A percentile compares a stretch with the other conserved stretches of the same genome.
Evolutionary conservation across 2,329 filamentous ascomycete species (phyloP).

Genomic region (Xylaria sp.): DNA sequence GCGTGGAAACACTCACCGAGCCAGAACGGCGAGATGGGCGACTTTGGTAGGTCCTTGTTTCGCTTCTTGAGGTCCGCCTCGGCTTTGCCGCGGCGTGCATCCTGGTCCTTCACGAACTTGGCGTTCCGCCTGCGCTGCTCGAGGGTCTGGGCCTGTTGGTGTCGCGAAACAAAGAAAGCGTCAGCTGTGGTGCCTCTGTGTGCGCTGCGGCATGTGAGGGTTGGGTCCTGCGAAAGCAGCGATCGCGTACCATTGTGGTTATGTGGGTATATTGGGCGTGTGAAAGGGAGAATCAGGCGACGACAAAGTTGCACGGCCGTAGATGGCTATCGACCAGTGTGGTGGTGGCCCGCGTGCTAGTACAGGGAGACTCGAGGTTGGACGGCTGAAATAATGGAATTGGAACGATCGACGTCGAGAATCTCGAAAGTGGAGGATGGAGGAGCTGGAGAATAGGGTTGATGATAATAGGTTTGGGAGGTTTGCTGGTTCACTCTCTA

Average conservation of each 20-base stretch:
- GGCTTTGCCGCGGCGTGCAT: constrained; percentile 79
- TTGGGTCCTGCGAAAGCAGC: background rate
- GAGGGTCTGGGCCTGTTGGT: constrained; percentile 78
- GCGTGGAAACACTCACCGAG: constrained; percentile 54
- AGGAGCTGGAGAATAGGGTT: constrained; percentile 3
- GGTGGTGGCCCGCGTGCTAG: constrained; percentile 10
- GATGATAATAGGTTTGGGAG: too few species aligned
- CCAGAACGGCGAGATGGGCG: constrained; percentile 72
- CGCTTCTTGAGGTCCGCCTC: constrained; percentile 70
- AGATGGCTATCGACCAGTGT: constrained; percentile 1
- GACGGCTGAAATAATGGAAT: constrained; percentile 6
- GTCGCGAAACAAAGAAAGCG: background rate
- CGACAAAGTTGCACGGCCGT: constrained; percentile 1
- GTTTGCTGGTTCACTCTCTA: background rate
- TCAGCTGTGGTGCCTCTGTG: constrained; percentile 15
- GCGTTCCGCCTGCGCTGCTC: constrained; percentile 84
- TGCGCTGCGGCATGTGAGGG: background rate
- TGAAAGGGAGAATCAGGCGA: background rate
- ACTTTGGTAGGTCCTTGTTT: constrained; percentile 65
- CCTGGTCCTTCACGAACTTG: constrained; percentile 79
- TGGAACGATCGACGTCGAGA: constrained; percentile 25
- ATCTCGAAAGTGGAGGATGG: constrained; percentile 15
- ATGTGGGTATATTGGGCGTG: constrained; percentile 19
- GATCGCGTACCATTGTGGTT: constrained; percentile 46
- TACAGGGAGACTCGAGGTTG: background rate